Evolutionary conservation across 2,329 filamentous ascomycete species (phyloP).

Genomic region (Beauveria australis): DNA sequence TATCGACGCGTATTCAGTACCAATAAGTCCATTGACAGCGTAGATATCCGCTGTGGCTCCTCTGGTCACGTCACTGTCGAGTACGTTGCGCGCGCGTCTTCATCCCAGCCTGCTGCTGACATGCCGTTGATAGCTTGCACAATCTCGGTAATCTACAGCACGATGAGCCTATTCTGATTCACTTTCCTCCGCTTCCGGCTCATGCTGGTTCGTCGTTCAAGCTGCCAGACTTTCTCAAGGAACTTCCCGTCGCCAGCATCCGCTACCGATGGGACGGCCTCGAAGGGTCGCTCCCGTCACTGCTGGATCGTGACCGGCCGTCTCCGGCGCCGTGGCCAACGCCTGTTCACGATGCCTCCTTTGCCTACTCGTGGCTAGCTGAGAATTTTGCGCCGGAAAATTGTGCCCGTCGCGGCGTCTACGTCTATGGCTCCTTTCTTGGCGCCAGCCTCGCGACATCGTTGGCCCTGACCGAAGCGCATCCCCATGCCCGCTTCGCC

Average conservation of each 20-base stretch:
- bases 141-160: slow-evolving; percentile 32
- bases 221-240: slow-evolving; percentile 34
- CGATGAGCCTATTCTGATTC: slow-evolving; percentile 41
- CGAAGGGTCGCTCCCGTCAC: slow-evolving; percentile 11
- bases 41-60: slow-evolving; percentile 40
- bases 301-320: slow-evolving; percentile 6
- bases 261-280: slow-evolving; percentile 49
- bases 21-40: slow-evolving; percentile 24
- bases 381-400: slow-evolving; percentile 32
- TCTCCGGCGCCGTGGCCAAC: slow-evolving; percentile 41
- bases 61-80: slow-evolving; percentile 42
- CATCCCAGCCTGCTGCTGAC: neutral
- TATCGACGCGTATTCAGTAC: slow-evolving; percentile 19
- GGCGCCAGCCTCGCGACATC: slow-evolving; percentile 49
- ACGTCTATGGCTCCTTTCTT: slow-evolving; percentile 49
- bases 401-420: slow-evolving; percentile 27
- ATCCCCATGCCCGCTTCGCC: slow-evolving; percentile 32
- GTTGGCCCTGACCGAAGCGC: slow-evolving; percentile 48
- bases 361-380: slow-evolving; percentile 46
- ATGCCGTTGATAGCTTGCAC: slow-evolving; percentile 34
- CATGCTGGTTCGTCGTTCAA: slow-evolving; percentile 17
- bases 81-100: slow-evolving; percentile 27
- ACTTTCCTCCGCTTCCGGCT: slow-evolving; percentile 43
- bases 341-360: slow-evolving; percentile 47
- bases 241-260: slow-evolving; percentile 43